Evolutionary conservation across 805 yeast species (phyloP).

Genomic region (Schizosaccharomyces japonicus): DNA sequence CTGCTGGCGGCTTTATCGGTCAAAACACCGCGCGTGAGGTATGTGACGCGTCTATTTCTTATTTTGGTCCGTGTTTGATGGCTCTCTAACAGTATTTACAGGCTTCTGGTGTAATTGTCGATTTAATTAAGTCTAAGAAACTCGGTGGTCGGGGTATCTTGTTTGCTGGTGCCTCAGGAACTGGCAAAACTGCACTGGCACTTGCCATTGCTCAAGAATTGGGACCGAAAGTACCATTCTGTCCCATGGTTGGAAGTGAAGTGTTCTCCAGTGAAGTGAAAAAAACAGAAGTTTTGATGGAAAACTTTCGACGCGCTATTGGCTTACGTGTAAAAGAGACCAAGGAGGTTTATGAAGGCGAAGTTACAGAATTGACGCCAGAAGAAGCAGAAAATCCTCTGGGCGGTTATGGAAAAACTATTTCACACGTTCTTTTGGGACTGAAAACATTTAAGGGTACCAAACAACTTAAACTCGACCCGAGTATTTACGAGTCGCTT

Average conservation of each 20-base stretch:
- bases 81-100: background rate
- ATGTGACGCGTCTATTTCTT: background rate
- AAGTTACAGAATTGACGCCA: slow-evolving; percentile 83
- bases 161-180: slow-evolving; percentile 93
- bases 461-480: slow-evolving; percentile 72
- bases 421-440: slow-evolving; percentile 81
- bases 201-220: slow-evolving; percentile 86
- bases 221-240: slow-evolving; percentile 92
- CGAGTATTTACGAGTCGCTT: slow-evolving; percentile 74
- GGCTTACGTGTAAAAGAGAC: slow-evolving; percentile 84
- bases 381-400: slow-evolving; percentile 91
- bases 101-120: slow-evolving; percentile 88
- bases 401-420: slow-evolving; percentile 95
- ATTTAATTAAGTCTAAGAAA: slow-evolving; percentile 70
- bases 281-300: slow-evolving; percentile 90
- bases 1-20: slow-evolving; percentile 77
- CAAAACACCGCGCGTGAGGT: slow-evolving; percentile 35
- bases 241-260: slow-evolving; percentile 91
- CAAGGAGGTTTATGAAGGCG: slow-evolving; percentile 94
- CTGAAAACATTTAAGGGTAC: slow-evolving; percentile 80
- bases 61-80: background rate
- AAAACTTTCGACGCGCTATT: slow-evolving; percentile 85
- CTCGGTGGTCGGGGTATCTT: slow-evolving; percentile 91
- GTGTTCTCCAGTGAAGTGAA: slow-evolving; percentile 87
- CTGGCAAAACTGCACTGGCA: slow-evolving; percentile 94